Conservation (phyloP, 2,329 filamentous ascomycete genomes). For the Aspergillus viridinutans region DNA sequence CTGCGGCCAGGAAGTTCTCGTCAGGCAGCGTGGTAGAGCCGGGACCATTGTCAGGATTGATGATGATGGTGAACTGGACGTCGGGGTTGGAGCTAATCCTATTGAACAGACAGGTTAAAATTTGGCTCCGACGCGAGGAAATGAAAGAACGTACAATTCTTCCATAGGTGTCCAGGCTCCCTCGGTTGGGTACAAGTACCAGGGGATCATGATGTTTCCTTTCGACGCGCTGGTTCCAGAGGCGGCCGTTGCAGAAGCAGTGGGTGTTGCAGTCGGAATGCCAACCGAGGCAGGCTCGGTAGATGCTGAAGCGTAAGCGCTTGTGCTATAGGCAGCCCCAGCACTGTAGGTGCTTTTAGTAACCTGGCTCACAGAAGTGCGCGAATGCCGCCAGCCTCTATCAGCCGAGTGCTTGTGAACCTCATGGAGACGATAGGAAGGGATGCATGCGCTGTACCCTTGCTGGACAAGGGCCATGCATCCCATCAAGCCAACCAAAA, state of each 20-base stretch:
- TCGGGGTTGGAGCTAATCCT: slow-evolving; percentile 10
- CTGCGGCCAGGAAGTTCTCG: slow-evolving; percentile 3
- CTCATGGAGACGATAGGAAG: background rate
- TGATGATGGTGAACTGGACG: slow-evolving; percentile 18
- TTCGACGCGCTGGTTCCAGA: background rate
- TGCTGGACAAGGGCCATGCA: background rate
- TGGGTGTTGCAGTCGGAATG: background rate
- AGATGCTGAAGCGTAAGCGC: background rate
- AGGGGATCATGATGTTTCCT: slow-evolving; percentile 10
- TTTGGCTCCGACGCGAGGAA: background rate
- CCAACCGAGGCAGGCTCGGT: background rate
- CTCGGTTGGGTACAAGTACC: slow-evolving; percentile 15
- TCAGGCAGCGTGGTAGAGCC: slow-evolving; percentile 5
- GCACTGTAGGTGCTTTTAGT: background rate
- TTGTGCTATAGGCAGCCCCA: too few species aligned
- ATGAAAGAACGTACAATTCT: slow-evolving; percentile 1
- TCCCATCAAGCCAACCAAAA: background rate
- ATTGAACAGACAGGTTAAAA: background rate
- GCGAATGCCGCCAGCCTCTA: background rate
- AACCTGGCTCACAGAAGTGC: background rate
- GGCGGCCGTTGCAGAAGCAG: background rate
- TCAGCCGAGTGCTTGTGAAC: background rate
- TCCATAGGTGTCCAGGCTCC: slow-evolving; percentile 17
- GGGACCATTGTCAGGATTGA: slow-evolving; percentile 18
- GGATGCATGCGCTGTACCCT: background rate